A percentile compares a stretch with the other conserved stretches of the same genome.
phyloP scores from a whole-genome alignment of 768 basidiomycete genomes.

The Pleurotus eryngii region DNA sequence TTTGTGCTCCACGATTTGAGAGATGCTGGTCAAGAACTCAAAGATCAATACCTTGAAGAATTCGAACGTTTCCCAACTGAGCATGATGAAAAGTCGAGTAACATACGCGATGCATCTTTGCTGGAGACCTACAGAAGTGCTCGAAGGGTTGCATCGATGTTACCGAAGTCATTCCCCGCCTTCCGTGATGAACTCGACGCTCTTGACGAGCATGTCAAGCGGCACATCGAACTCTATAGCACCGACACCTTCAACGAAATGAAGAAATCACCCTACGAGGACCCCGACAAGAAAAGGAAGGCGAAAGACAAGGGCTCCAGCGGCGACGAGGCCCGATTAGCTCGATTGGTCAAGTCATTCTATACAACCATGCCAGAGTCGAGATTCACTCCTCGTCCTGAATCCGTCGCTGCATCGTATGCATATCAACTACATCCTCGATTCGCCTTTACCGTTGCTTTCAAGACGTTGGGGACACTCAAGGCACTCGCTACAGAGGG shows the following conservation, averaged over 20 bases:
- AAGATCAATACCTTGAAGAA: neutral
- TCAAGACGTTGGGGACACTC: constrained; percentile 46
- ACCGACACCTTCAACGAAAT: no score
- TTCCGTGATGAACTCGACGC: constrained; percentile 33
- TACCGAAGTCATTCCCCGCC: neutral
- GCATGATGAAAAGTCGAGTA: neutral
- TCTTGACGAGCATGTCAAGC: constrained; percentile 31
- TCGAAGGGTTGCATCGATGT: neutral
- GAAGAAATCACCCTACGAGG: neutral
- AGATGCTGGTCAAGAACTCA: constrained; percentile 29
- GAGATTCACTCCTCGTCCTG: constrained; percentile 26
- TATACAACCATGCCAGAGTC: constrained; percentile 23
- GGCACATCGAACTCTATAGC: neutral
- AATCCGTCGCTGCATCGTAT: constrained; percentile 55
- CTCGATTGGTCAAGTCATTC: constrained; percentile 24
- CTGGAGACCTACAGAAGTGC: neutral
- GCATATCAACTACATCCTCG: constrained; percentile 34
- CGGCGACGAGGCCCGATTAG: constrained; percentile 9
- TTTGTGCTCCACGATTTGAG: constrained; percentile 44
- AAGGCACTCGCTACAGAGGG: constrained; percentile 40
- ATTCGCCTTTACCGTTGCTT: constrained; percentile 58
- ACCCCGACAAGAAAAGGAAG: constrained; percentile 8
- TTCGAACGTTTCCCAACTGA: neutral
- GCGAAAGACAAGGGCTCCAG: constrained; percentile 3
- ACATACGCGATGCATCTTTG: neutral